Percentiles rank a stretch among this genome's conserved stretches.
Evolutionary conservation across 2,329 filamentous ascomycete species (phyloP).

Genomic region (Penicillium polonicum): DNA sequence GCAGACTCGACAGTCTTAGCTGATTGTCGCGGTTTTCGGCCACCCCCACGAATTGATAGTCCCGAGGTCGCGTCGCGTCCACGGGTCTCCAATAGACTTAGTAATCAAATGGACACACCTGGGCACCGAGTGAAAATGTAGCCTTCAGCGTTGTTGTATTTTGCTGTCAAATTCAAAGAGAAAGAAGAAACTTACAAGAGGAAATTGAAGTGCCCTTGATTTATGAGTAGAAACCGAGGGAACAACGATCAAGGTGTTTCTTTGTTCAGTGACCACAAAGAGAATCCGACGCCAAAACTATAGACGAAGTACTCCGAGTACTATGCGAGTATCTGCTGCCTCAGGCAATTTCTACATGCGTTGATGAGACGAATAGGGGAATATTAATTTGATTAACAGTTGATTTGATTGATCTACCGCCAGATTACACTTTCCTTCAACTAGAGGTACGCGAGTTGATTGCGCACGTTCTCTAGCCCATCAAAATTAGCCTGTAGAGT

Average conservation of each 20-base stretch:
- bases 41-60: background rate
- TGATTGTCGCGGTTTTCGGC: background rate
- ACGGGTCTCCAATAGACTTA: background rate
- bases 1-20: background rate
- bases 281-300: background rate
- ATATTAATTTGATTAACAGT: background rate
- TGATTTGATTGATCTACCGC: background rate
- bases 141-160: background rate
- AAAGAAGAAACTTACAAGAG: background rate
- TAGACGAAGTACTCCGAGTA: background rate
- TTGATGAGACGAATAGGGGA: background rate
- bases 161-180: background rate
- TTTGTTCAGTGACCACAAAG: background rate
- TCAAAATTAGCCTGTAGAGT: constrained; percentile 34
- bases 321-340: background rate
- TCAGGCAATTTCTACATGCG: background rate
- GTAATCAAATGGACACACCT: background rate
- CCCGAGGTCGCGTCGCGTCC: constrained; percentile 1
- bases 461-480: constrained; percentile 22
- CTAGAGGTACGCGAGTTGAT: constrained; percentile 4
- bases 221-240: background rate
- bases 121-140: background rate
- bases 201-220: background rate
- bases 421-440: background rate
- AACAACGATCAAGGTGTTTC: background rate